phyloP scores from a whole-genome alignment of 306 rosid species.

The Citrullus amarus region DNA sequence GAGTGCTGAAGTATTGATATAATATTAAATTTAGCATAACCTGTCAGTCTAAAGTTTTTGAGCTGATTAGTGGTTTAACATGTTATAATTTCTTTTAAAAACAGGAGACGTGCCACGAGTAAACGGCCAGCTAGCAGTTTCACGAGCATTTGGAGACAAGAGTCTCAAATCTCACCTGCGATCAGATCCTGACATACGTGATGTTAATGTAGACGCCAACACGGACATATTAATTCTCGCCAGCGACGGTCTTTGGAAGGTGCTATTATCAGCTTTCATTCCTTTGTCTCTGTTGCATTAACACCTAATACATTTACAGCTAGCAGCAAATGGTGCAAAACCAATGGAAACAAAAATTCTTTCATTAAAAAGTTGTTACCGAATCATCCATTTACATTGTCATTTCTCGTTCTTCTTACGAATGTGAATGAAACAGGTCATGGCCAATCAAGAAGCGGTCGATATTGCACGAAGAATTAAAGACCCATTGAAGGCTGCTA shows the following conservation, averaged over 20 bases:
- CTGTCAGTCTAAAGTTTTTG: no score
- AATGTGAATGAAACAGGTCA: conserved; percentile 38
- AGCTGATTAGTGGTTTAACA: not conserved
- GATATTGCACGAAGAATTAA: conserved; percentile 59
- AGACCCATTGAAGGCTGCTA: conserved; percentile 72
- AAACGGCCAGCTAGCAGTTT: conserved; percentile 87
- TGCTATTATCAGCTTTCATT: not conserved
- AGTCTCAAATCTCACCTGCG: conserved; percentile 85
- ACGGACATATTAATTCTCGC: conserved; percentile 64
- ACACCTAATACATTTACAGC: not conserved
- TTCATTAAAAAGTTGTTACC: not conserved
- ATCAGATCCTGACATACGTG: conserved; percentile 62
- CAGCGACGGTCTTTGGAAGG: conserved; percentile 98
- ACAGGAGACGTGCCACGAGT: conserved; percentile 92
- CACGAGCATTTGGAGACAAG: conserved; percentile 94
- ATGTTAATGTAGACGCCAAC: conserved; percentile 21
- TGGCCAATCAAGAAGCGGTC: conserved; percentile 81
- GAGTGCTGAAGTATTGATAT: no score
- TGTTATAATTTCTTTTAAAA: conserved; percentile 8
- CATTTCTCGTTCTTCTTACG: not conserved
- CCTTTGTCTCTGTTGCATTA: not conserved
- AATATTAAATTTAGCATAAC: no score
- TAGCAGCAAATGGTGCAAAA: not conserved
- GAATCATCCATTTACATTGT: not conserved
- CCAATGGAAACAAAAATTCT: not conserved